phyloP scores from a whole-genome alignment of 768 basidiomycete genomes.

The Suillus bovinus region DNA sequence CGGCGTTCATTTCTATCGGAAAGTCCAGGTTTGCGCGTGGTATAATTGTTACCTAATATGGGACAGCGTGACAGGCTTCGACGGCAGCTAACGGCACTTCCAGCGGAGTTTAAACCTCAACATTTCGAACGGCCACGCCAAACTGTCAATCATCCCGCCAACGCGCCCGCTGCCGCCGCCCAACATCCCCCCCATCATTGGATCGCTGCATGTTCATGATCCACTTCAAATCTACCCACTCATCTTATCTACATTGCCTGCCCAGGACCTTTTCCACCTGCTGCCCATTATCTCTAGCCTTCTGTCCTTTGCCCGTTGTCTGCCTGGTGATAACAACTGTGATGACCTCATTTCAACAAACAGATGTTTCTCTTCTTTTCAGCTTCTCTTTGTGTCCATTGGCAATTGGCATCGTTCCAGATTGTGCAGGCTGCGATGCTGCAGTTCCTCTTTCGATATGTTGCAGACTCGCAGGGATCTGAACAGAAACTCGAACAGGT shows the following conservation, averaged over 20 bases:
- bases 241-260: too few species aligned
- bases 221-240: too few species aligned
- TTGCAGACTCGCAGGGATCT: background rate
- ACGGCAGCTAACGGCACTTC: background rate
- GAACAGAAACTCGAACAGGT: background rate
- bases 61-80: too few species aligned
- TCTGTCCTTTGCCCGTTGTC: too few species aligned
- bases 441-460: background rate
- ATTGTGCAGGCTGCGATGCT: background rate
- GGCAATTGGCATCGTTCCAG: background rate
- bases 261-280: too few species aligned
- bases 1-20: background rate
- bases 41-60: background rate
- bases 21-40: background rate
- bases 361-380: background rate
- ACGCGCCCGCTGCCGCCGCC: too few species aligned
- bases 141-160: too few species aligned
- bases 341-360: too few species aligned
- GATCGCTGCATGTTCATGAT: background rate
- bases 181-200: background rate
- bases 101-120: too few species aligned
- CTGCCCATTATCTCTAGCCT: too few species aligned
- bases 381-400: background rate
- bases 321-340: too few species aligned
- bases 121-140: too few species aligned